Evolutionary conservation across 495 filamentous ascomycete species (phyloP), one percentile per base, ranked within the genome.

Genomic region (Elaphomyces granulatus): DNA sequence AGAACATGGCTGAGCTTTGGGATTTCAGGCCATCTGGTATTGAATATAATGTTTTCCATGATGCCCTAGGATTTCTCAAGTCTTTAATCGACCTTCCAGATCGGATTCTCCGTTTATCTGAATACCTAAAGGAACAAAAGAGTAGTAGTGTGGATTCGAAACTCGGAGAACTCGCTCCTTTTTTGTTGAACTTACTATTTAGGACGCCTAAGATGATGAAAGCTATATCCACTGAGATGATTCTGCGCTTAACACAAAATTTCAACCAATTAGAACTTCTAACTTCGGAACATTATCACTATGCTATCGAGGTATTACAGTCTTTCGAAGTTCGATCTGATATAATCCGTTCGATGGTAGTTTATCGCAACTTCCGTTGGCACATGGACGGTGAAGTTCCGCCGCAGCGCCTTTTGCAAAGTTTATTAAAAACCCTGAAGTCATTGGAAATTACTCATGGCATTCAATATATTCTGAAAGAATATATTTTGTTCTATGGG

Each of bases 401-500:
- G 2, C 37, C 51, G 1, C 34, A 32, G n/a, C 43, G 37, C 3
- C 37, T 61, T 19, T 37, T 62, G 19, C 19, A n/a, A 20, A 15
- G 16, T 12, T 45, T 66, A 4, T 12, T 65, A 17, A 33, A 40
- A 33, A 32, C 44, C 4, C 39, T 64, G 10, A 38, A 37, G 8
- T 41, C 34, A 1, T 53, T 61, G 28, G 40, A 49, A 6, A 64
- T 61, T 8, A 51, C 52, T 3, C 40, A 46, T 23, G 53, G 51
- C 1, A 38, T 65, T 16, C 51, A 65, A 20, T 62, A 65, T 30
- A 55, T 83, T n/a, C 73, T 83, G 47, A 53, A 67, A 4, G 67
- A 80, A 40, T 64, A 64, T 39, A 39, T 50, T 16, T 46, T 45
- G 8, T 62, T 64, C 8, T 36, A 53, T 42, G 38, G 9, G 18